Conservation (phyloP, 129 eudicot genomes). For the Daucus carota region DH1_v3.0 NC_030386.2:5042001-5042500, state of each 20-base stretch:
- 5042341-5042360: background rate
- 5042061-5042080: no score
- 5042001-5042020: background rate
- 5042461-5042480: background rate
- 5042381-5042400: background rate
- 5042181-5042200: background rate
- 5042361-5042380: background rate
- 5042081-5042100: background rate
- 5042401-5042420: background rate
- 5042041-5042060: background rate
- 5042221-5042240: conserved; percentile 5
- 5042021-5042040: background rate
- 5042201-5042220: background rate
- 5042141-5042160: background rate
- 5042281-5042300: background rate
- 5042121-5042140: background rate
- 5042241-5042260: background rate
- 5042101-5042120: background rate
- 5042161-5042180: background rate
- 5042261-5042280: background rate
- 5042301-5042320: background rate
- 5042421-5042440: background rate
- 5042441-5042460: background rate
- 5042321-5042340: background rate
- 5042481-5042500: no score